phyloP scores from a whole-genome alignment of 2,329 filamentous ascomycete species.

The Tolypocladium paradoxum region DNA sequence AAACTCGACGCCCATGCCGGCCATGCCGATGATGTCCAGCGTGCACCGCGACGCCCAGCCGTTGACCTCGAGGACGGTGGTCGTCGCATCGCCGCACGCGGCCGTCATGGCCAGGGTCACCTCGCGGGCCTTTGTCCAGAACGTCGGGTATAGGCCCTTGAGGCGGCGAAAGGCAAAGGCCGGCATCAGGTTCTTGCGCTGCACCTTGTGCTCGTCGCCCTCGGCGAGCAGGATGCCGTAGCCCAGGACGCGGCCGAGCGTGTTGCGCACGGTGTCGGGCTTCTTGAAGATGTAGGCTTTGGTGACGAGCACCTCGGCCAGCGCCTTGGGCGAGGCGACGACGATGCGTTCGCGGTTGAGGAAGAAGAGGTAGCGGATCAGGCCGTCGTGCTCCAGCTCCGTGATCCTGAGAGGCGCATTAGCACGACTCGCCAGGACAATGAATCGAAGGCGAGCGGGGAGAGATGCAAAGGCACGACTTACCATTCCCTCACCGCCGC shows the following conservation, averaged over 20 bases:
- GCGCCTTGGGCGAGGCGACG: conserved; percentile 48
- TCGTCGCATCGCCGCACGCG: conserved; percentile 9
- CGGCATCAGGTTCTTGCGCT: conserved; percentile 69
- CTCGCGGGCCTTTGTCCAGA: conserved; percentile 69
- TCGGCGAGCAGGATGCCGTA: conserved; percentile 69
- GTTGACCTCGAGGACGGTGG: conserved; percentile 41
- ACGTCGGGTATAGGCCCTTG: conserved; percentile 73
- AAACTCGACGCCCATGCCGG: conserved; percentile 64
- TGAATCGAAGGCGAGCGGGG: not conserved
- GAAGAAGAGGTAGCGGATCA: conserved; percentile 55
- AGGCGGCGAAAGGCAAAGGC: conserved; percentile 80
- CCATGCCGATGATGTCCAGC: conserved; percentile 65
- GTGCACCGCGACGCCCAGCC: conserved; percentile 58
- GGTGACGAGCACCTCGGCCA: conserved; percentile 59
- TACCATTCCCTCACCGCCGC: conserved; percentile 39
- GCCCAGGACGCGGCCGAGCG: conserved; percentile 55
- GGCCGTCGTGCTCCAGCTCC: conserved; percentile 52
- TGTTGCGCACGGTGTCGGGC: conserved; percentile 39
- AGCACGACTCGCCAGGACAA: not conserved
- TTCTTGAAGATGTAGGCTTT: conserved; percentile 63
- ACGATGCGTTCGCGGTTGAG: conserved; percentile 55
- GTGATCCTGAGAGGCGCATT: conserved; percentile 41
- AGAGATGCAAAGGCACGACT: not conserved
- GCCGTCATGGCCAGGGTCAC: conserved; percentile 50
- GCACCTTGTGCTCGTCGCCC: conserved; percentile 79